Evolutionary conservation across 495 filamentous ascomycete genomes (phyloP).

Genomic region (Pseudoneurospora amorphoporcata): DNA sequence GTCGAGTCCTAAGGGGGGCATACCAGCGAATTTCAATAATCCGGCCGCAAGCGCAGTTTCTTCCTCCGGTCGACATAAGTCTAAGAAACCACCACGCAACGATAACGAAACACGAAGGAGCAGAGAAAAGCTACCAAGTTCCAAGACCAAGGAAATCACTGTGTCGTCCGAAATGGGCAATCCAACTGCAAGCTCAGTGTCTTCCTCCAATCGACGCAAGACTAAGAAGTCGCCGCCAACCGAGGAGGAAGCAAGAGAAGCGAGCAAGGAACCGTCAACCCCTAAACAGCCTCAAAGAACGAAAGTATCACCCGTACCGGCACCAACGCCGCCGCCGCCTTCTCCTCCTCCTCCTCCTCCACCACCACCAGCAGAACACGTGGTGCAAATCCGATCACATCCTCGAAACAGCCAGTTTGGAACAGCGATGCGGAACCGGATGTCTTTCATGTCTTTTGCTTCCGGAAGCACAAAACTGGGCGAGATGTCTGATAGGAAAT

Average conservation of each 20-base stretch:
- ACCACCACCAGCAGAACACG: background rate
- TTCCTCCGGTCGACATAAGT: too few relatives aligned
- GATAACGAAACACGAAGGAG: background rate
- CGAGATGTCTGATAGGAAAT: constrained; percentile 23
- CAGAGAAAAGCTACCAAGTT: background rate
- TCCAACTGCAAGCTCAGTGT: background rate
- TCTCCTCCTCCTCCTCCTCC: background rate
- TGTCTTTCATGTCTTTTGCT: constrained; percentile 22
- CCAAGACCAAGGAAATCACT: background rate
- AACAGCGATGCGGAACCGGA: constrained; percentile 8
- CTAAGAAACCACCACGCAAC: background rate
- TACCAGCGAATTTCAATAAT: too few relatives aligned
- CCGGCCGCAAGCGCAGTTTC: too few relatives aligned
- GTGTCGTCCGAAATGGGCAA: background rate
- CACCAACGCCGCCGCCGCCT: background rate
- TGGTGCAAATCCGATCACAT: background rate
- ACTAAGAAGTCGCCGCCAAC: background rate
- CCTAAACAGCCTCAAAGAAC: background rate
- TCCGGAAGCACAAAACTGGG: constrained; percentile 28
- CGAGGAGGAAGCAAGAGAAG: background rate
- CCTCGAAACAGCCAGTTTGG: background rate
- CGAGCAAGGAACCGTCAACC: background rate
- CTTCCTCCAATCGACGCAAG: background rate
- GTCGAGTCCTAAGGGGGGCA: too few relatives aligned
- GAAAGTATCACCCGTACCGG: background rate